These are phyloP conservation scores for Penicillium sp. DNA, from an alignment of 2,329 filamentous ascomycete species.

Conservation along the genomic window DNA sequence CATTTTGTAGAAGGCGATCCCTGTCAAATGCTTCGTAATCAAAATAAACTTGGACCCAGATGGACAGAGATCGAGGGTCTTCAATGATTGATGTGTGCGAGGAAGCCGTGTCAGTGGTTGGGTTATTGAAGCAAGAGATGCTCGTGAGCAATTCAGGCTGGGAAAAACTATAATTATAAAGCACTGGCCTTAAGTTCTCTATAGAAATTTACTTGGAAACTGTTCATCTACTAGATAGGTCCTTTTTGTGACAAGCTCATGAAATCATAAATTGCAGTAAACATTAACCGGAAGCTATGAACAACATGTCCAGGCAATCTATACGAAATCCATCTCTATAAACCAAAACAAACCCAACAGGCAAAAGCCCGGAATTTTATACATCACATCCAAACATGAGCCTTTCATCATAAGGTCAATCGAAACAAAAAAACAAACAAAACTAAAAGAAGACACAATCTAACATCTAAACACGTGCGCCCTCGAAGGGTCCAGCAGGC, in stretches of 20 bases:
- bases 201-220: too few species aligned
- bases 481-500: slow-evolving; percentile 50
- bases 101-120: too few species aligned
- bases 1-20: too few species aligned
- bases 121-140: too few species aligned
- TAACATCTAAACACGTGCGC: slow-evolving; percentile 11
- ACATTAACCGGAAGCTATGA: neutral
- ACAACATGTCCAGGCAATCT: neutral
- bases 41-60: too few species aligned
- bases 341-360: neutral
- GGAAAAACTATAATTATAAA: too few species aligned
- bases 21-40: too few species aligned
- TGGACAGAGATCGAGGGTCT: too few species aligned
- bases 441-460: neutral
- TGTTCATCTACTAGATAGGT: neutral
- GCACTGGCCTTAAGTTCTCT: too few species aligned
- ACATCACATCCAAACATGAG: neutral
- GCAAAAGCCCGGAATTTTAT: neutral
- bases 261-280: neutral
- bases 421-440: neutral
- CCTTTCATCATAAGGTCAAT: neutral
- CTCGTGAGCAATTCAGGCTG: too few species aligned
- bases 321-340: neutral
- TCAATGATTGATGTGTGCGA: too few species aligned
- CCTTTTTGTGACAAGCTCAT: neutral